Evolutionary conservation across 805 yeast species (phyloP), one percentile per base, ranked within the genome.

Genomic region (Candida qinlingensis): DNA sequence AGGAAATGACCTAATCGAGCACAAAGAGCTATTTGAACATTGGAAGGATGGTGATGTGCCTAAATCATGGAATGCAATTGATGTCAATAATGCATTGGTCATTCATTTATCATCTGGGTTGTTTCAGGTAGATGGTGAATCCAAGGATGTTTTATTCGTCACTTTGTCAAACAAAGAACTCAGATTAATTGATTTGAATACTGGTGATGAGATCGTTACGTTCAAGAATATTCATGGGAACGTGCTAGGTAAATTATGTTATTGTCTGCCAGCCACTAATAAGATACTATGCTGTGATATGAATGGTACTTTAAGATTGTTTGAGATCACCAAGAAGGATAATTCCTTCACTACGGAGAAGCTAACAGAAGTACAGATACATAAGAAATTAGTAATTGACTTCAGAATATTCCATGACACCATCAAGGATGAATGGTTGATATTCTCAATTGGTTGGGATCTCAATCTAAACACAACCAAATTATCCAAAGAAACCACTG

Each of bases 361-460:
- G 4, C 1, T 58, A 6, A 47, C 42, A 12, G 63, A 64, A 34
- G 35, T 54, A 4, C 66, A 68, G 52, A 51, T 72, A 9, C 80
- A 76, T 47, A 54, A 56, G 28, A 65, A 75, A 54, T 61, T 73
- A 42, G 63, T 76, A 3, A 67, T 66, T 5, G 63, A 61, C 46
- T 50, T 72, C 30, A 69, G 67, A 49, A 36, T 64, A 1, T 48
- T 49, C 37, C 42, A 34, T 2, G 36, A 42, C 6, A 53, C 54
- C 1, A 60, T 47, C 1, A 47, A 58, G n/a, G 36, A 27, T 13
- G 36, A 39, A 5, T 67, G 69, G 19, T 74, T 70, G 53, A 54
- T 83, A 25, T 68, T 76, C 9, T 75, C 86, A 1, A 66, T 79
- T 52, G 88, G 90, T 4, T 75, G 83, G 76, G 91, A 85, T 62